These are phyloP conservation scores for Cyberlindnera samutprakarnensis DNA, from an alignment of 805 yeast species.

Conservation along the genomic window DNA sequence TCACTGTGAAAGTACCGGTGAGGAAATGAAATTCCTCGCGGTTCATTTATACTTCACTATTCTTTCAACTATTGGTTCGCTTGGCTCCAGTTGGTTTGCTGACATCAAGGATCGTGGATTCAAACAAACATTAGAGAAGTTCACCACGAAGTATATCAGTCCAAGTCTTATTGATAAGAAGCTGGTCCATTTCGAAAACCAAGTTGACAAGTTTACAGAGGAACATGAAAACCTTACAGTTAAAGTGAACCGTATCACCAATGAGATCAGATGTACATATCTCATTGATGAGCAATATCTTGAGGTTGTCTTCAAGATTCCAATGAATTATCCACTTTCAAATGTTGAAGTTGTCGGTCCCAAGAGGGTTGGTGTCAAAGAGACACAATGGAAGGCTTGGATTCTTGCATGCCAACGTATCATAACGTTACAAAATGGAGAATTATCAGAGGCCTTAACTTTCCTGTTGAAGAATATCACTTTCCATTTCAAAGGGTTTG, in stretches of 20 bases:
- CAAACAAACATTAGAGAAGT: slow-evolving; percentile 52
- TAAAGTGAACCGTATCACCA: slow-evolving; percentile 49
- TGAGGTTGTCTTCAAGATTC: slow-evolving; percentile 71
- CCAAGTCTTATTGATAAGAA: slow-evolving; percentile 56
- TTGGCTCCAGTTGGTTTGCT: slow-evolving; percentile 62
- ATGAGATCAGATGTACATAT: slow-evolving; percentile 67
- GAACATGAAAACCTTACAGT: slow-evolving; percentile 40
- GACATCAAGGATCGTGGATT: slow-evolving; percentile 60
- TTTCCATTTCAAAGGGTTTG: slow-evolving; percentile 86
- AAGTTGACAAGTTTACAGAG: slow-evolving; percentile 27
- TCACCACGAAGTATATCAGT: slow-evolving; percentile 54
- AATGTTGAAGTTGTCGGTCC: slow-evolving; percentile 73
- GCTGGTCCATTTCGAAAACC: slow-evolving; percentile 39
- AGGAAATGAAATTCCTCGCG: slow-evolving; percentile 31
- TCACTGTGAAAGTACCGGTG: slow-evolving; percentile 3
- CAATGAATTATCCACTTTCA: slow-evolving; percentile 69
- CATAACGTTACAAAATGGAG: slow-evolving; percentile 66
- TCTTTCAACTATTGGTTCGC: slow-evolving; percentile 46
- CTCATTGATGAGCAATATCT: slow-evolving; percentile 81
- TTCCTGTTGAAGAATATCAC: slow-evolving; percentile 55
- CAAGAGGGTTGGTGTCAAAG: slow-evolving; percentile 79
- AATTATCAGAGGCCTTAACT: slow-evolving; percentile 37
- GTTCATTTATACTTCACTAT: slow-evolving; percentile 45
- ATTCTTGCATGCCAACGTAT: slow-evolving; percentile 82
- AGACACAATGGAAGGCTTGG: slow-evolving; percentile 94